phyloP scores from a whole-genome alignment of 768 basidiomycete species.

The Tulasnella sp. region DNA sequence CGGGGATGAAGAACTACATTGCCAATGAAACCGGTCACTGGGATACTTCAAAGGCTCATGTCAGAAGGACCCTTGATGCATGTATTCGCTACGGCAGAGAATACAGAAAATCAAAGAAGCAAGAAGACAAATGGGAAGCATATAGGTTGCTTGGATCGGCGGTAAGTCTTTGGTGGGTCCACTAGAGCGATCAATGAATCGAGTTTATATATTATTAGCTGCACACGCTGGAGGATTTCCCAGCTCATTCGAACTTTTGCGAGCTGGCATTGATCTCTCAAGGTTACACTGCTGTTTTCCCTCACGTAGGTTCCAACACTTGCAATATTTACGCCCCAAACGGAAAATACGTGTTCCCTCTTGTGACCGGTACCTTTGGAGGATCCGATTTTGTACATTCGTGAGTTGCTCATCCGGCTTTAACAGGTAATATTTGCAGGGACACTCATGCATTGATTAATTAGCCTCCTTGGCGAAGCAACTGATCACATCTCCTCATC shows the following conservation, averaged over 20 bases:
- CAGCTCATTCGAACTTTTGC: conserved; percentile 41
- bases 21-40: neutral
- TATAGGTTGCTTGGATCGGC: conserved; percentile 66
- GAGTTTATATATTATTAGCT: conserved; percentile 1
- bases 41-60: conserved; percentile 69
- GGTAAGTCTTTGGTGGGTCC: too few species aligned
- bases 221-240: conserved; percentile 15
- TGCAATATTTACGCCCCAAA: conserved; percentile 48
- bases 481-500: conserved; percentile 49
- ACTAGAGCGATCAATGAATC: too few species aligned
- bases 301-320: conserved; percentile 65
- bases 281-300: conserved; percentile 66
- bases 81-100: conserved; percentile 69
- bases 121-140: conserved; percentile 61
- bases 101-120: conserved; percentile 41
- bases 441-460: neutral
- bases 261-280: conserved; percentile 62
- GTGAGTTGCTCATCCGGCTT: conserved; percentile 5
- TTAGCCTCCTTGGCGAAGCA: conserved; percentile 56
- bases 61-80: conserved; percentile 51
- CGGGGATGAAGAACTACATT: conserved; percentile 64
- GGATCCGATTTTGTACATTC: conserved; percentile 69
- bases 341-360: conserved; percentile 61
- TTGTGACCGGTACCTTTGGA: conserved; percentile 75
- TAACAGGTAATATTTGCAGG: neutral